Evolutionary conservation across 2,329 filamentous ascomycete genomes (phyloP).

Genomic region (Colletotrichum scovillei): DNA sequence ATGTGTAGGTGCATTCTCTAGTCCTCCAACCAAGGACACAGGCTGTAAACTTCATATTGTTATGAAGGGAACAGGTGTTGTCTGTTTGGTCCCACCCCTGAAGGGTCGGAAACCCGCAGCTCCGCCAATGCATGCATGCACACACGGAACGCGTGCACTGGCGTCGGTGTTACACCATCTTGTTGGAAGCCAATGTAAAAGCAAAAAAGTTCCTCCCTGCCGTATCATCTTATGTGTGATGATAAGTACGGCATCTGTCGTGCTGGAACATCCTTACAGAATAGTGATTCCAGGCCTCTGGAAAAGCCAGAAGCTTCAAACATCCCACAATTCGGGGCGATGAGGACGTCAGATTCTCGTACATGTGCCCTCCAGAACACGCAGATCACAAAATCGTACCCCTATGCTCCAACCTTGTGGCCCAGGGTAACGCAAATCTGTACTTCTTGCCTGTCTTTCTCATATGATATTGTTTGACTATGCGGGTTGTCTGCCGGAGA

Average conservation of each 20-base stretch:
- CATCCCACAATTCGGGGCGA: too few relatives aligned
- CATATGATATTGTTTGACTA: not conserved
- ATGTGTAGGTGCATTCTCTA: not conserved
- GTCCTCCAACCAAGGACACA: not conserved
- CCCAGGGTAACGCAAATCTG: too few relatives aligned
- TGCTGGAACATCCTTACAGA: not conserved
- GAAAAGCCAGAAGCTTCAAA: not conserved
- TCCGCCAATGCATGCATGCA: constrained; percentile 28
- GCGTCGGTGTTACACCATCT: not conserved
- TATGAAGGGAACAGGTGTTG: not conserved
- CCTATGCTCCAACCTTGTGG: too few relatives aligned
- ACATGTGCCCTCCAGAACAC: not conserved
- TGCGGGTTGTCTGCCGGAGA: not conserved
- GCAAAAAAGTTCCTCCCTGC: not conserved
- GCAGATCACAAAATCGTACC: not conserved
- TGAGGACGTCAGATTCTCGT: not conserved
- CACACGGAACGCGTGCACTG: not conserved
- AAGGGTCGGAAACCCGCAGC: constrained; percentile 22
- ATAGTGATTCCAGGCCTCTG: not conserved
- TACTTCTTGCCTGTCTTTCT: too few relatives aligned
- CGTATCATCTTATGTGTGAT: not conserved
- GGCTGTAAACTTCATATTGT: not conserved
- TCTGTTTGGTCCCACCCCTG: not conserved
- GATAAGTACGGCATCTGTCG: not conserved
- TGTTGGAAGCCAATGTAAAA: not conserved